Base-by-base conservation (phyloP, 1,284 basidiomycete genomes). In the Puccinia hordei region DNA sequence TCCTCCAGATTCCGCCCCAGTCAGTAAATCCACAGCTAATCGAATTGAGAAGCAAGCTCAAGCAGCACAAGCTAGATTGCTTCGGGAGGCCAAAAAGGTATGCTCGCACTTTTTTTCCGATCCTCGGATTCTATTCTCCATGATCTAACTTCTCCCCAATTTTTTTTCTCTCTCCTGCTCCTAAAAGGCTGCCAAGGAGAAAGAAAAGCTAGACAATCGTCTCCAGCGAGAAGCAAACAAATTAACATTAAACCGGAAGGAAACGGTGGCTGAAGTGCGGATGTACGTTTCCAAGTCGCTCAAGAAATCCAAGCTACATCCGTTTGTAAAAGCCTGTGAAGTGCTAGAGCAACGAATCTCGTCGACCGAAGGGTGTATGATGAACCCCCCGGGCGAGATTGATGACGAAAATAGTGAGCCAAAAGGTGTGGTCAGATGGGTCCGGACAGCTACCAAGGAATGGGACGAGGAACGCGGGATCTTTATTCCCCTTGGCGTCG, bases 71-170 rank as follows among this genome's bases (percentile, higher is more conserved):
- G 71, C 71, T n/a, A 57, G 53, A 38, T 15, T 57, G 22, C 49
- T 53, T n/a, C 51, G 63, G 63, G 74, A 77, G 33, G 74, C 61
- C 22, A 77, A 77, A 51, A 77, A 76, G 49, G 74, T 76, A 44
- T 71, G 12, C n/a, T 46, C 8, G 63, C n/a, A 66, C 19, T n/a
- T 15, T 9, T 15, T 9, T 66, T 12, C 17, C 38, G n/a, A 46
- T 68, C 41, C 17, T 63, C 30, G 9, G 5, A 63, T 24, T 68
- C 24, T 22, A n/a, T 27, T 41, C 6, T n/a, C 27, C 24, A 15
- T 38, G 30, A 9, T 5, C 51, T 33, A 22, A 53, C 27, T 46
- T 68, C n/a, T n/a, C n/a, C n/a, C n/a, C n/a, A n/a, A 1, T 1
- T 12, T 35, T 24, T n/a, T 55, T 12, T 17, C 30, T 53, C 51